phyloP scores from a whole-genome alignment of 2,329 filamentous ascomycete species.

The Trichoderma pleuroti region DNA sequence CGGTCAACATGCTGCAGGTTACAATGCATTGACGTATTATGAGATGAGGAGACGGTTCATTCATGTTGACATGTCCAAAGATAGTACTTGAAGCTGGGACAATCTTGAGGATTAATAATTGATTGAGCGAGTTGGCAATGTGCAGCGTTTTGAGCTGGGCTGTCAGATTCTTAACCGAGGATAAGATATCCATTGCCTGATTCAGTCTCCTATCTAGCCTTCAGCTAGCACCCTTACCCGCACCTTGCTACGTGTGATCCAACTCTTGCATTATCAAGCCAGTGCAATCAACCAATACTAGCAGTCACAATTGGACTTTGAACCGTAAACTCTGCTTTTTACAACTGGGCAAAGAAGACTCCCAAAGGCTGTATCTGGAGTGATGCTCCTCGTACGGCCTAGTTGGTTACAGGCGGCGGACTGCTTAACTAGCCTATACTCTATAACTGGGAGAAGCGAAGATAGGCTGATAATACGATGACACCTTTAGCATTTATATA shows the following conservation, averaged over 20 bases:
- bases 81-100: background rate
- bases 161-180: background rate
- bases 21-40: background rate
- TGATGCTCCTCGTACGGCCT: background rate
- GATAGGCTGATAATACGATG: background rate
- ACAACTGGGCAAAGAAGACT: background rate
- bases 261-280: background rate
- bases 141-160: background rate
- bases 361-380: background rate
- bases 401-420: background rate
- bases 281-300: background rate
- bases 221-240: background rate
- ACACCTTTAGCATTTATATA: background rate
- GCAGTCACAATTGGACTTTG: background rate
- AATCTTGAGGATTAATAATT: background rate
- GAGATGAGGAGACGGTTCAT: rapidly evolving
- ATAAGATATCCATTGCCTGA: background rate
- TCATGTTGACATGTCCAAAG: background rate
- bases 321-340: background rate
- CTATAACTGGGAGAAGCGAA: background rate
- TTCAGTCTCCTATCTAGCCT: background rate
- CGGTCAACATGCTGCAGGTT: background rate
- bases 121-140: background rate
- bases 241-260: background rate
- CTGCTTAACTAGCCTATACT: background rate